Evolutionary conservation across 2,329 filamentous ascomycete genomes (phyloP).

Genomic region (Fusarium paranaense): DNA sequence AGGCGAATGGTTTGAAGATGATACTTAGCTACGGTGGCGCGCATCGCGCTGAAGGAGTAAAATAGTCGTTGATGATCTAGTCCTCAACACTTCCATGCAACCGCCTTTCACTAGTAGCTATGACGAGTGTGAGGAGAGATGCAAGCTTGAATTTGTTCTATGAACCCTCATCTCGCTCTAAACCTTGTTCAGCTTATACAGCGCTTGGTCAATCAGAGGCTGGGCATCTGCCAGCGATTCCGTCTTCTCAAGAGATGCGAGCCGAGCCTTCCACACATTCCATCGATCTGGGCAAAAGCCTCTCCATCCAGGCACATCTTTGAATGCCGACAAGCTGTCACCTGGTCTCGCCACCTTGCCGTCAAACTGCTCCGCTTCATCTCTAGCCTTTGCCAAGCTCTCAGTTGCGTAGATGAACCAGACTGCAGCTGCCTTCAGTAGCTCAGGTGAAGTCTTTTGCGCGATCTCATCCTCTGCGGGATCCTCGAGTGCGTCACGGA

Average conservation of each 20-base stretch:
- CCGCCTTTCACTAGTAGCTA: not conserved
- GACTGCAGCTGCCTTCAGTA: constrained; percentile 12
- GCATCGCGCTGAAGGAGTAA: no score
- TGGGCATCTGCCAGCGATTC: not conserved
- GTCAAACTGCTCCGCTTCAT: constrained; percentile 31
- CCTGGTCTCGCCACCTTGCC: constrained; percentile 32
- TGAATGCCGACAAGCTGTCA: constrained; percentile 1
- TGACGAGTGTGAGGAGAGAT: no score
- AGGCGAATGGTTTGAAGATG: no score
- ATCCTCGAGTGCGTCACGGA: constrained; percentile 33
- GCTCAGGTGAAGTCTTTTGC: not conserved
- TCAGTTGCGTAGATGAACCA: constrained; percentile 30
- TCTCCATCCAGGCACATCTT: constrained; percentile 22
- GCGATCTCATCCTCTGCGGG: constrained; percentile 19
- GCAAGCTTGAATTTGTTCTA: not conserved
- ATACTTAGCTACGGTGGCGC: no score
- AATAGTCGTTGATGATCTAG: not conserved
- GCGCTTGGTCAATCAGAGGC: not conserved
- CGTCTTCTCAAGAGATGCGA: not conserved
- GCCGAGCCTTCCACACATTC: constrained; percentile 16
- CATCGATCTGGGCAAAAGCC: constrained; percentile 29
- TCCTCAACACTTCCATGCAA: not conserved
- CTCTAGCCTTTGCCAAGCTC: not conserved
- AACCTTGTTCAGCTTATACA: not conserved
- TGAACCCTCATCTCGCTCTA: not conserved